Evolutionary conservation across 768 basidiomycete species (phyloP).

Genomic region (Gautieria morchelliformis): DNA sequence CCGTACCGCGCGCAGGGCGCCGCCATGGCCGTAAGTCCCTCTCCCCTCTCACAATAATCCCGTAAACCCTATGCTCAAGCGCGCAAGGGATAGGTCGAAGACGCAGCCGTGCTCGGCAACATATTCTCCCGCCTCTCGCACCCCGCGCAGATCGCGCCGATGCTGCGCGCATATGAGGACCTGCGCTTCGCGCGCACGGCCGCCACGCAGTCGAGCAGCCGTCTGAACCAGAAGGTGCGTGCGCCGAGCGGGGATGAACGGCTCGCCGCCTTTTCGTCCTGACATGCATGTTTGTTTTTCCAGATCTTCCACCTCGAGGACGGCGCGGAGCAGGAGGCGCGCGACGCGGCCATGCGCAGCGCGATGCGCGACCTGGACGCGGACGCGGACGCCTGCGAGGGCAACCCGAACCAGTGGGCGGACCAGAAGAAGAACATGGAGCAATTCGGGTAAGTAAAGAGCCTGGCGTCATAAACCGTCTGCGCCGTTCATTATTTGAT

Average conservation of each 20-base stretch:
- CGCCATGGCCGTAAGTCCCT: slow-evolving; percentile 29
- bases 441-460: slow-evolving; percentile 28
- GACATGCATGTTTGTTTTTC: no score
- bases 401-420: slow-evolving; percentile 49
- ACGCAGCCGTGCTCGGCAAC: slow-evolving; percentile 33
- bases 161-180: slow-evolving; percentile 42
- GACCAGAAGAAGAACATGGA: slow-evolving; percentile 37
- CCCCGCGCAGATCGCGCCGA: slow-evolving; percentile 30
- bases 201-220: slow-evolving; percentile 37
- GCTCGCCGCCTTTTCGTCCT: no score
- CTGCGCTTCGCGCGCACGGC: slow-evolving; percentile 43
- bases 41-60: no score
- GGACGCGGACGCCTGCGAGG: slow-evolving; percentile 17
- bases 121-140: slow-evolving; percentile 39
- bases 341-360: slow-evolving; percentile 40
- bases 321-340: slow-evolving; percentile 39
- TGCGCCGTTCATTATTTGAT: no score
- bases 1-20: slow-evolving; percentile 48
- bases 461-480: no score
- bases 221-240: slow-evolving; percentile 32
- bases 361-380: slow-evolving; percentile 32
- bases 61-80: no score
- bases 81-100: slow-evolving; percentile 32
- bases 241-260: no score
- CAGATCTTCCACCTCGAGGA: slow-evolving; percentile 47